Conservation (phyloP, 805 yeast genomes). For the Lachancea meyersii region DNA sequence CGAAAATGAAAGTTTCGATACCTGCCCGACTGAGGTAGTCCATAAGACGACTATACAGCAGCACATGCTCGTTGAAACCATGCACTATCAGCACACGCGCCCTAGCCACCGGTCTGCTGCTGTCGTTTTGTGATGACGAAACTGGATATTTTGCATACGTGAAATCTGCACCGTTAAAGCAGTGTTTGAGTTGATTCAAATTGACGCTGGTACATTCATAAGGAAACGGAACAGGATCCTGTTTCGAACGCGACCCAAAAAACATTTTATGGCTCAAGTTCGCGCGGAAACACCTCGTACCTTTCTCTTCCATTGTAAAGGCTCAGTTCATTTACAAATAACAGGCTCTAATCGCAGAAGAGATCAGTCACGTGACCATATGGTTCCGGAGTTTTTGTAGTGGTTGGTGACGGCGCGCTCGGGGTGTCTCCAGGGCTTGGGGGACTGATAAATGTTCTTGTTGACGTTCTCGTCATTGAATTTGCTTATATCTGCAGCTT, state of each 20-base stretch:
- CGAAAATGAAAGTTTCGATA: constrained; percentile 61
- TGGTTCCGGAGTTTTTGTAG: too few relatives aligned
- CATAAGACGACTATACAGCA: constrained; percentile 44
- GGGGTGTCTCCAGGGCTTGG: too few relatives aligned
- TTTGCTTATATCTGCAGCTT: too few relatives aligned
- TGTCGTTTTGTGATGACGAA: neutral
- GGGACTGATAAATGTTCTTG: too few relatives aligned
- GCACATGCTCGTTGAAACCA: constrained; percentile 61
- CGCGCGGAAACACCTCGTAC: too few relatives aligned
- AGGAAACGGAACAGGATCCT: constrained; percentile 18
- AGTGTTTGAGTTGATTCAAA: constrained; percentile 22
- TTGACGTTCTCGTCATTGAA: too few relatives aligned
- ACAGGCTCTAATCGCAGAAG: neutral
- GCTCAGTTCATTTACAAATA: too few relatives aligned
- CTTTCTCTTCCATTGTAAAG: too few relatives aligned
- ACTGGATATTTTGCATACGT: constrained; percentile 28
- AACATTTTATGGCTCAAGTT: constrained; percentile 1
- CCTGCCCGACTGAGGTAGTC: constrained; percentile 50
- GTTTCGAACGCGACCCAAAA: neutral
- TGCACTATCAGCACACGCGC: constrained; percentile 60
- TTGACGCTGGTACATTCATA: constrained; percentile 18
- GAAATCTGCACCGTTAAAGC: constrained; percentile 27
- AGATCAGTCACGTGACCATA: too few relatives aligned
- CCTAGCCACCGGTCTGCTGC: constrained; percentile 21
- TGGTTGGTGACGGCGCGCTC: too few relatives aligned